Percentiles rank a stretch among this genome's conserved stretches.
These are phyloP conservation scores for Coniochaeta sp. DNA, from an alignment of 2,329 filamentous ascomycete genomes.

Conservation along the genomic window DNA sequence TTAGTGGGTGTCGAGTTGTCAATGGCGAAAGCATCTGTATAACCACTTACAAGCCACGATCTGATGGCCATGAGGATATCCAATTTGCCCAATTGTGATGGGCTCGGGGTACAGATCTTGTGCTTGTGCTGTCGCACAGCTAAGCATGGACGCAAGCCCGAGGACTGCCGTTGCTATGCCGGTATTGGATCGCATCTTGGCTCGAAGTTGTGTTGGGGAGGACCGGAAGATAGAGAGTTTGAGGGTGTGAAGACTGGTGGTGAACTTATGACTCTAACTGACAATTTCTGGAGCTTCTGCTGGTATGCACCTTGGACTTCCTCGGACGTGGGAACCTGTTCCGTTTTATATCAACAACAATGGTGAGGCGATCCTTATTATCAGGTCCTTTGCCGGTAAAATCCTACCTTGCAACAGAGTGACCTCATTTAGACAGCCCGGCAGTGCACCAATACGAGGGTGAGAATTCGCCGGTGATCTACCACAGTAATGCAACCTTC, in stretches of 20 bases:
- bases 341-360: not conserved
- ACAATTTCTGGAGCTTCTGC: too few relatives aligned
- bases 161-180: not conserved
- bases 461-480: not conserved
- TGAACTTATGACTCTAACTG: too few relatives aligned
- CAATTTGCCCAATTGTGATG: conserved; percentile 2
- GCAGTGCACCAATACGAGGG: not conserved
- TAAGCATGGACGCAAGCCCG: not conserved
- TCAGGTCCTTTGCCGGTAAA: not conserved
- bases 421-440: not conserved
- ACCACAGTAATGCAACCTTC: not conserved
- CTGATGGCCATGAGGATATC: not conserved
- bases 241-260: too few relatives aligned
- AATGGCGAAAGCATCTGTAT: too few relatives aligned
- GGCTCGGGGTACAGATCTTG: conserved; percentile 2
- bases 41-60: conserved; percentile 1
- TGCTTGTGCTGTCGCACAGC: not conserved
- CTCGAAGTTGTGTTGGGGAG: not conserved
- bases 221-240: too few relatives aligned
- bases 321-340: not conserved
- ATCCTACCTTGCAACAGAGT: not conserved
- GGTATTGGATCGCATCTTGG: not conserved
- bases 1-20: not conserved
- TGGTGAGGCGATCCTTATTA: not conserved
- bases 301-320: too few relatives aligned